Evolutionary conservation across 75 land plant species (phyloP), one percentile per base, ranked within the genome.

Genomic region (Pinus tabuliformis): DNA sequence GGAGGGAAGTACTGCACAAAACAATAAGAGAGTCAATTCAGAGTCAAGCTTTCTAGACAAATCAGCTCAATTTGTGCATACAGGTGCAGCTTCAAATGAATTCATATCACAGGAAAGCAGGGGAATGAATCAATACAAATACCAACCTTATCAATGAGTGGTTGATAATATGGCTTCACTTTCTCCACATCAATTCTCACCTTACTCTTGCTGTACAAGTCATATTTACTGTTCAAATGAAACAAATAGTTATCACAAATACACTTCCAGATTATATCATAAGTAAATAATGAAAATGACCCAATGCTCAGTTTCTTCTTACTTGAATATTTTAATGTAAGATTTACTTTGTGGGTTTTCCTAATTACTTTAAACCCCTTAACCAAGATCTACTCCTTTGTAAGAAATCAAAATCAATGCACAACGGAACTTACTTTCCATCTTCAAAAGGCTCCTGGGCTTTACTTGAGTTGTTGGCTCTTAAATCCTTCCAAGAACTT

Each of bases 151-250:
- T 89, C 81, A 64, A 89, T 89, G 57, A 92, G 93, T 20, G 98
- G 88, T 5, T 83, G 63, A 70, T 92, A 95, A 77, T 95, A 95
- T 20, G 95, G 97, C 73, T 90, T 91, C 73, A 91, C 95, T 59
- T 86, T 82, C 57, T 94, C 95, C 63, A 92, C 93, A 71, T 95
- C 85, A 26, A 92, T 72, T 5, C 87, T 28, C 7, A 90, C 90
- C 76, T 95, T 95, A 77, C 95, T 95, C 90, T 95, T 95, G 83
- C 93, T 89, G 85, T 95, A 95, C 7, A 95, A 84, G 59, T 95
- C 98, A 84, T 92, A 92, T 78, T 95, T 90, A 85, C 98, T 95
- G 89, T 76, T 45, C 75, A 54, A 8, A 73, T 7, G n/a, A 28
- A 73, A 56, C 5, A 4, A 14, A 14, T 18, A 64, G 18, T 21